Evolutionary conservation across 106 monocot genomes (phyloP).

Genomic region (Xerophyta viscosa): DNA sequence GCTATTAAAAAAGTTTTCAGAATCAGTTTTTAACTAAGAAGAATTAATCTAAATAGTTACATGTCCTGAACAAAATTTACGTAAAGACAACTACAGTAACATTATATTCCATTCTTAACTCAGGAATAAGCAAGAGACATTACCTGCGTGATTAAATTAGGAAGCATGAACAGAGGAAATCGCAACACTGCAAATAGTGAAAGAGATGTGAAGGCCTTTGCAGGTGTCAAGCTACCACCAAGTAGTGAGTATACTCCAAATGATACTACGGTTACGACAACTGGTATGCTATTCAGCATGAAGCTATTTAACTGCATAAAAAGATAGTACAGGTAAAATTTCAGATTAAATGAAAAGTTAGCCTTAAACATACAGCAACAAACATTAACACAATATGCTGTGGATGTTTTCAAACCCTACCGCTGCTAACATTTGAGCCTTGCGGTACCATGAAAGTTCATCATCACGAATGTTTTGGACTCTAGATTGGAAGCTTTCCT

Average conservation of each 20-base stretch:
- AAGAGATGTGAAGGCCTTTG: constrained; percentile 96
- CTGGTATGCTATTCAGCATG: constrained; percentile 86
- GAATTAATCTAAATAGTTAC: no score
- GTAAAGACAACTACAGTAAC: no score
- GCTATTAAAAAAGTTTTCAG: no score
- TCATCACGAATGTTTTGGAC: constrained; percentile 85
- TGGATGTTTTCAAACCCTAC: constrained; percentile 26
- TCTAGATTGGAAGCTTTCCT: constrained; percentile 88
- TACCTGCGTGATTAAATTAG: constrained; percentile 98
- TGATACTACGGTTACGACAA: constrained; percentile 77
- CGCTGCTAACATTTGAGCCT: constrained; percentile 65
- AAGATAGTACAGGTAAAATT: not conserved
- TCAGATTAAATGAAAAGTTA: no score
- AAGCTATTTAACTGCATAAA: constrained; percentile 80
- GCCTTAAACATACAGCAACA: no score
- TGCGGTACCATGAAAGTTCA: constrained; percentile 95
- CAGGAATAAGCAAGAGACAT: no score
- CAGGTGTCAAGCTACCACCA: constrained; percentile 92
- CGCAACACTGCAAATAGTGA: constrained; percentile 91
- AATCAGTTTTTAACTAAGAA: no score
- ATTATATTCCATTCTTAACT: no score
- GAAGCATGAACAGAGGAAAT: constrained; percentile 89
- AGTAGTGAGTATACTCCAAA: constrained; percentile 87
- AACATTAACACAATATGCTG: no score
- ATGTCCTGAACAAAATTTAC: no score